Conservation (phyloP, 169 alveolate species). For the Plasmodium cynomolgi region DNA sequence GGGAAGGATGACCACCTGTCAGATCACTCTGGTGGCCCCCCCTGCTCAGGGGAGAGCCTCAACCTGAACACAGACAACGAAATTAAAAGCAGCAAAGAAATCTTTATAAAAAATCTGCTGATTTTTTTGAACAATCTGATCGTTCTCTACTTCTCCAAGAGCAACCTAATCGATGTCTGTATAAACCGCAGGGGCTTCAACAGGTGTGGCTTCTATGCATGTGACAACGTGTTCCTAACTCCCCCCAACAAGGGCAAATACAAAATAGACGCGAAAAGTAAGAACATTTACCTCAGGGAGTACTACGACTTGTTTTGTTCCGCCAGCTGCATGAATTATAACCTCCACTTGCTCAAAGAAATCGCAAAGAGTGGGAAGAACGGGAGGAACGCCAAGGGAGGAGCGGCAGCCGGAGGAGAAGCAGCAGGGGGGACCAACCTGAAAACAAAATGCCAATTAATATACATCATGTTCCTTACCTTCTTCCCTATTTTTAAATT, state of each 20-base stretch:
- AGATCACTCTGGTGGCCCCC: background rate
- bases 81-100: slow-evolving; percentile 18
- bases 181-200: slow-evolving; percentile 58
- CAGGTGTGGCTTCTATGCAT: slow-evolving; percentile 73
- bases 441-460: slow-evolving; percentile 36
- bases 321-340: slow-evolving; percentile 59
- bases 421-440: background rate
- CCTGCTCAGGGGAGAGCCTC: background rate
- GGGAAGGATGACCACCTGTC: background rate
- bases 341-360: slow-evolving; percentile 20
- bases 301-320: slow-evolving; percentile 65
- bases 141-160: slow-evolving; percentile 21
- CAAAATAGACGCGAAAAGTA: slow-evolving; percentile 35
- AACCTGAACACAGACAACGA: slow-evolving; percentile 1
- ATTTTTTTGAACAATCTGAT: slow-evolving; percentile 35
- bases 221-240: slow-evolving; percentile 49
- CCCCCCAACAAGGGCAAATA: slow-evolving; percentile 46
- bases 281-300: slow-evolving; percentile 40
- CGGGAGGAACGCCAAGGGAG: background rate
- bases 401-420: background rate
- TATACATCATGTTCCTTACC: slow-evolving; percentile 65
- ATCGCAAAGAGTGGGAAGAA: slow-evolving; percentile 14
- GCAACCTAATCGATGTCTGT: slow-evolving; percentile 52
- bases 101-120: slow-evolving; percentile 32
- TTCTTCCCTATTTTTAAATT: slow-evolving; percentile 70